Conservation (phyloP, 2,329 filamentous ascomycete genomes). For the Stachybotrys chartarum region DNA sequence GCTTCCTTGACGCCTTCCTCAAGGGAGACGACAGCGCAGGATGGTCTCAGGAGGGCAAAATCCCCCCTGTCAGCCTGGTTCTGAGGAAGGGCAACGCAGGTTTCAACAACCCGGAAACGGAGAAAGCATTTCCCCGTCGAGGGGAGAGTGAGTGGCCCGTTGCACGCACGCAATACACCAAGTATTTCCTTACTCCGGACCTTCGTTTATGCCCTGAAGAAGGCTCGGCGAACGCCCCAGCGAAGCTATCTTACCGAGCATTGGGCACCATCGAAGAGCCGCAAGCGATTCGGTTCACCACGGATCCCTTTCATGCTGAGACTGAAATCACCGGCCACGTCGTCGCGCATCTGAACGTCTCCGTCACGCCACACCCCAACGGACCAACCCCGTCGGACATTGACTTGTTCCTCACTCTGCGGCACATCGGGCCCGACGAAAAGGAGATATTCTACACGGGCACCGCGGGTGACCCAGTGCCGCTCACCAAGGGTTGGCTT, state of each 20-base stretch:
- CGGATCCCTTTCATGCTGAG: constrained; percentile 49
- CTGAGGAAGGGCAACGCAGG: too few species aligned
- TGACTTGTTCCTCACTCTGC: constrained; percentile 56
- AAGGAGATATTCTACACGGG: constrained; percentile 58
- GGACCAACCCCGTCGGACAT: constrained; percentile 39
- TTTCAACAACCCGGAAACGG: too few species aligned
- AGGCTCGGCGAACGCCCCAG: constrained; percentile 6
- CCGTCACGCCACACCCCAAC: constrained; percentile 46
- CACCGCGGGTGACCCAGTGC: constrained; percentile 56
- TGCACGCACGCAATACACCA: too few species aligned
- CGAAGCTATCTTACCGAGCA: constrained; percentile 49
- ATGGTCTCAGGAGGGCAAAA: too few species aligned
- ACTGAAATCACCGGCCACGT: constrained; percentile 66
- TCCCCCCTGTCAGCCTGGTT: too few species aligned
- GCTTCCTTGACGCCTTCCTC: too few species aligned
- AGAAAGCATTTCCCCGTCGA: too few species aligned
- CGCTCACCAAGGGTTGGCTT: constrained; percentile 58
- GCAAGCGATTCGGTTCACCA: constrained; percentile 50
- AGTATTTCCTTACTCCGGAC: too few species aligned
- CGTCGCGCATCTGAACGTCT: constrained; percentile 57
- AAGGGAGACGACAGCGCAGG: too few species aligned
- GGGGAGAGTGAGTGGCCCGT: too few species aligned
- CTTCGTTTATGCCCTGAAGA: constrained; percentile 16
- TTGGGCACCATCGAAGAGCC: constrained; percentile 49
- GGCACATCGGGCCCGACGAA: constrained; percentile 46